phyloP scores from a whole-genome alignment of 148 eudicot genomes.

The Diospyros lotus region DNA sequence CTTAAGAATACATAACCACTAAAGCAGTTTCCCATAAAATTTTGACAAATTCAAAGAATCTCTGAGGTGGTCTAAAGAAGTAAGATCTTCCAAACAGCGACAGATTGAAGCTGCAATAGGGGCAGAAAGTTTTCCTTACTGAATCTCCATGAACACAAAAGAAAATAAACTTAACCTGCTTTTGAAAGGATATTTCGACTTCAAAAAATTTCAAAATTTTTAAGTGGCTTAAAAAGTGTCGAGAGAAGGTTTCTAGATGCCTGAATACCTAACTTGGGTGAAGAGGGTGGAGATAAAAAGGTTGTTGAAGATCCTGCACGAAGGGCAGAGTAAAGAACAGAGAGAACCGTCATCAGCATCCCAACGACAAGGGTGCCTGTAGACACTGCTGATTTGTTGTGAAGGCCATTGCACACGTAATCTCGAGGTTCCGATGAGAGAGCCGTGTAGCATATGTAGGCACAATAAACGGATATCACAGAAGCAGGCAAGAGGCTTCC shows the following conservation, averaged over 20 bases:
- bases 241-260: not conserved
- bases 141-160: not conserved
- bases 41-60: not conserved
- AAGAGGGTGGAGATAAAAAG: constrained; percentile 93
- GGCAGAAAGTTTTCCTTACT: not conserved
- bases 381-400: constrained; percentile 66
- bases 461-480: constrained; percentile 90
- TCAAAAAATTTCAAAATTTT: not conserved
- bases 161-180: not conserved
- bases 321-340: constrained; percentile 92
- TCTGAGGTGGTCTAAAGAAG: not conserved
- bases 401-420: constrained; percentile 85
- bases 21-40: not conserved
- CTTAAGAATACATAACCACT: not conserved
- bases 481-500: constrained; percentile 98
- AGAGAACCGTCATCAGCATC: constrained; percentile 89
- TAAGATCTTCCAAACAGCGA: not conserved
- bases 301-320: constrained; percentile 98
- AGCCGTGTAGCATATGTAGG: constrained; percentile 86
- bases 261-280: constrained; percentile 75
- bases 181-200: not conserved
- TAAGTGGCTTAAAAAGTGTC: not conserved
- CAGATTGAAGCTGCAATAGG: not conserved
- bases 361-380: constrained; percentile 82
- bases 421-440: constrained; percentile 87